Evolutionary conservation across 2,329 filamentous ascomycete species (phyloP).

Genomic region (Neonectria neomacrospora): DNA sequence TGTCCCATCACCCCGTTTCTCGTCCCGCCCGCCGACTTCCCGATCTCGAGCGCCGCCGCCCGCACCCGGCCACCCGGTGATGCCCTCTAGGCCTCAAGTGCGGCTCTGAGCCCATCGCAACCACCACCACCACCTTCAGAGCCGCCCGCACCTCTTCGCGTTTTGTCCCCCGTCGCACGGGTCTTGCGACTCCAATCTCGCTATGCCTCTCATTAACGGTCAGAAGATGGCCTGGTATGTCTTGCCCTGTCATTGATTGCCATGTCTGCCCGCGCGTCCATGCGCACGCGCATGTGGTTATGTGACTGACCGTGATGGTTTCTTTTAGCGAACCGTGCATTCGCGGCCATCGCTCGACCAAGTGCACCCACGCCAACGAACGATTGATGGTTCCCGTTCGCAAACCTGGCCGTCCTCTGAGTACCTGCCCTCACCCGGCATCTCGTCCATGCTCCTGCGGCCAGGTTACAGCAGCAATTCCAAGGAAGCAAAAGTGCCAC

Average conservation of each 20-base stretch:
- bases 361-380: conserved; percentile 75
- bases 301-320: conserved; percentile 28
- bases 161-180: conserved; percentile 32
- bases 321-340: conserved; percentile 74
- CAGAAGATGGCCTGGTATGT: conserved; percentile 80
- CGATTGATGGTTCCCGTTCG: conserved; percentile 76
- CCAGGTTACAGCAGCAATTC: conserved; percentile 72
- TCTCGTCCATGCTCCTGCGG: conserved; percentile 71
- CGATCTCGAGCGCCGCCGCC: conserved; percentile 18
- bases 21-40: conserved; percentile 4
- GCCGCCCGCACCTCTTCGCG: conserved; percentile 25
- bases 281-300: conserved; percentile 4
- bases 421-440: conserved; percentile 73
- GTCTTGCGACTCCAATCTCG: conserved; percentile 38
- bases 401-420: conserved; percentile 77
- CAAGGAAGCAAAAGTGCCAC: conserved; percentile 66
- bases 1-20: not conserved
- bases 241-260: not conserved
- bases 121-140: conserved; percentile 17
- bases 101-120: conserved; percentile 29
- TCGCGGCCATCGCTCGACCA: conserved; percentile 79
- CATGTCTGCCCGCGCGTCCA: conserved; percentile 4
- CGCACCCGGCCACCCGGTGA: conserved; percentile 17
- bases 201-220: conserved; percentile 76
- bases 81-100: conserved; percentile 34